These are phyloP conservation scores for Mortierella sp. DNA, from an alignment of 371 early-diverging fungal species.

Conservation along the genomic window DNA sequence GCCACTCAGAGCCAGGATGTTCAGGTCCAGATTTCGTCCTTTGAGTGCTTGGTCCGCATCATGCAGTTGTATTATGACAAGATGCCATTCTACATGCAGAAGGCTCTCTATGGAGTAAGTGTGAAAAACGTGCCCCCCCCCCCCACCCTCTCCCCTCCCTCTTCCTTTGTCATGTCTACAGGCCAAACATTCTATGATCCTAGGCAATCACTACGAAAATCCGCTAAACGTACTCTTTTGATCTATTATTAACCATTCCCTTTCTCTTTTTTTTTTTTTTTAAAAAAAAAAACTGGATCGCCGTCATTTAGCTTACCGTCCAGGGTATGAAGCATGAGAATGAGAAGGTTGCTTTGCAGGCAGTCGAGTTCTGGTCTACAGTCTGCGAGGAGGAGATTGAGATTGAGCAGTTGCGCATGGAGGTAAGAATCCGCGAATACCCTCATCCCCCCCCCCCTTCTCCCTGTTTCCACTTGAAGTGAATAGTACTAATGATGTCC, in stretches of 20 bases:
- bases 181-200: too few species aligned
- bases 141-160: too few species aligned
- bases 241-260: too few species aligned
- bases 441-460: not conserved
- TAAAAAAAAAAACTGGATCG: too few species aligned
- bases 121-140: too few species aligned
- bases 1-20: slow-evolving; percentile 84
- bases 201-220: too few species aligned
- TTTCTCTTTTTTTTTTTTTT: too few species aligned
- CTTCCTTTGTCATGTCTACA: too few species aligned
- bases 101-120: slow-evolving; percentile 89
- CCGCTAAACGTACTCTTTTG: too few species aligned
- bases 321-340: slow-evolving; percentile 89
- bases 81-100: slow-evolving; percentile 95
- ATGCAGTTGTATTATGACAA: slow-evolving; percentile 95
- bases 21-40: slow-evolving; percentile 86
- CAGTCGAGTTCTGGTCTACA: slow-evolving; percentile 99
- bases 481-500: not conserved
- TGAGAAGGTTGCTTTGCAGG: slow-evolving; percentile 91
- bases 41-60: slow-evolving; percentile 95
- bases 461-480: not conserved
- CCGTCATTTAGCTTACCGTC: slow-evolving; percentile 82
- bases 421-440: slow-evolving; percentile 44
- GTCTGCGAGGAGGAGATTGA: slow-evolving; percentile 95
- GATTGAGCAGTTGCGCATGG: slow-evolving; percentile 62